These are phyloP conservation scores for Cytospora mali DNA, from an alignment of 2,329 filamentous ascomycete species.

Conservation along the genomic window DNA sequence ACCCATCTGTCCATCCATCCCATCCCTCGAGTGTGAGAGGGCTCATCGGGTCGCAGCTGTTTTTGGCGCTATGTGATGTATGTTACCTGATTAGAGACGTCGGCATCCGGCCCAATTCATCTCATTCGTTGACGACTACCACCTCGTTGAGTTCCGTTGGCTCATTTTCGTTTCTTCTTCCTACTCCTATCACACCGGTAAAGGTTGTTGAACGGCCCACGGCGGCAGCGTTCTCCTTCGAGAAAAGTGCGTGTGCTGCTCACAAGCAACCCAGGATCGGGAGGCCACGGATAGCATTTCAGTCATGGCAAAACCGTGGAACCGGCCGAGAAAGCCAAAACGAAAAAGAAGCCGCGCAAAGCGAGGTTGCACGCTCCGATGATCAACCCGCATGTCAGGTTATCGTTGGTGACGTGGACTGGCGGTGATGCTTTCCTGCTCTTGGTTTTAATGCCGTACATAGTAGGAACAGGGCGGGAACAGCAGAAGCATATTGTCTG, in stretches of 20 bases:
- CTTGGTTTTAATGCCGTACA: conserved; percentile 14
- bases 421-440: conserved; percentile 18
- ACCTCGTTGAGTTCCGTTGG: conserved; percentile 7
- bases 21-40: conserved; percentile 11
- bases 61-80: conserved; percentile 14
- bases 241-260: conserved; percentile 7
- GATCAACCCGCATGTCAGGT: conserved; percentile 16
- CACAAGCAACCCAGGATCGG: neutral
- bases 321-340: conserved; percentile 9
- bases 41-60: conserved; percentile 10
- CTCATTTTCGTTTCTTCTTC: conserved; percentile 15
- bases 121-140: conserved; percentile 15
- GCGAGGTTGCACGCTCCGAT: conserved; percentile 13
- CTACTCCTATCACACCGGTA: conserved; percentile 6
- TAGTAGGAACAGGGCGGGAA: conserved; percentile 7
- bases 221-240: conserved; percentile 4
- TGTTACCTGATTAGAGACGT: conserved; percentile 12
- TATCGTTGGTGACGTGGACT: conserved; percentile 23
- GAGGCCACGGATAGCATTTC: neutral
- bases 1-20: conserved; percentile 11
- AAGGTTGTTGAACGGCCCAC: conserved; percentile 19
- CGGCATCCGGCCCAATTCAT: conserved; percentile 16
- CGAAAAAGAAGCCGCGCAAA: conserved; percentile 18
- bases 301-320: conserved; percentile 9
- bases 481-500: conserved; percentile 11